These are phyloP conservation scores for Taphrina deformans DNA, from an alignment of 1,139 yeast genomes.

Conservation along the genomic window DNA sequence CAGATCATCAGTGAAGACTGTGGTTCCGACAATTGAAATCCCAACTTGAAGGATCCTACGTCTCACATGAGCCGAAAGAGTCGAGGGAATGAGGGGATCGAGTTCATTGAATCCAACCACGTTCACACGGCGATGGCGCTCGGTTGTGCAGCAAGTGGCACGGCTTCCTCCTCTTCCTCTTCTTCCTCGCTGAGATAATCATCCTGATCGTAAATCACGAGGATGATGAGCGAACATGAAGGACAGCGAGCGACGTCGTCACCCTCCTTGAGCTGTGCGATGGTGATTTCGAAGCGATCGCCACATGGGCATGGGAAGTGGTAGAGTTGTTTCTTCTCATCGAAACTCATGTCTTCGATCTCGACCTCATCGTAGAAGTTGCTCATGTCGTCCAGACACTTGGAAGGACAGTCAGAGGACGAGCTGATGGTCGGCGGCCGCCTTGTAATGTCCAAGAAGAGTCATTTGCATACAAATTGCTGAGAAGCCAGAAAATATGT, in stretches of 20 bases:
- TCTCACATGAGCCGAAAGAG: too few species aligned
- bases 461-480: too few species aligned
- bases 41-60: too few species aligned
- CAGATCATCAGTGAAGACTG: too few species aligned
- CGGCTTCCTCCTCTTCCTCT: constrained; percentile 5
- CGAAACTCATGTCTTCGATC: constrained; percentile 89
- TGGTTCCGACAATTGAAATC: too few species aligned
- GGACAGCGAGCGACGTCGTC: constrained; percentile 92
- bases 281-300: constrained; percentile 80
- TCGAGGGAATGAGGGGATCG: too few species aligned
- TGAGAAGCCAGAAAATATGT: not conserved
- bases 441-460: too few species aligned
- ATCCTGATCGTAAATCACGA: constrained; percentile 70
- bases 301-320: constrained; percentile 99
- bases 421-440: too few species aligned
- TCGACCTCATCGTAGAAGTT: constrained; percentile 85
- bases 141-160: constrained; percentile 5
- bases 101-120: too few species aligned
- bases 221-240: constrained; percentile 88
- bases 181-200: constrained; percentile 31
- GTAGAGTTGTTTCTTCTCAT: constrained; percentile 62
- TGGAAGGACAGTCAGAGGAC: too few species aligned
- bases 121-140: constrained; percentile 4
- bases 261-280: constrained; percentile 78
- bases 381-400: constrained; percentile 6